Percentiles rank a stretch among this genome's conserved stretches.
These are phyloP conservation scores for Neocucurbitaria cava DNA, from an alignment of 2,329 filamentous ascomycete species.

Conservation along the genomic window DNA sequence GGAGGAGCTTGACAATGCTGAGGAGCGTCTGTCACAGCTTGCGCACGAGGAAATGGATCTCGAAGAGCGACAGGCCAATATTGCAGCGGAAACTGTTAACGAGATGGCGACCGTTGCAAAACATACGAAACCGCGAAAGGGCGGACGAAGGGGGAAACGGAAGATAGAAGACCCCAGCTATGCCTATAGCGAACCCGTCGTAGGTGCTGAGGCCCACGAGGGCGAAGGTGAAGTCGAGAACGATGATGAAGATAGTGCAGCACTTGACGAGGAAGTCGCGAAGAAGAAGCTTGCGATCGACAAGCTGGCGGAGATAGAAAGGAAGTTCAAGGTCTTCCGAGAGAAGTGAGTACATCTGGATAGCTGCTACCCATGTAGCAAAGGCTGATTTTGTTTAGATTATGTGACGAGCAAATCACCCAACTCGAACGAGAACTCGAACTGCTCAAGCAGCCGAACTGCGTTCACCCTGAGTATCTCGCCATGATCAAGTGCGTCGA, in stretches of 20 bases:
- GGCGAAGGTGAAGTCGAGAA: slow-evolving; percentile 57
- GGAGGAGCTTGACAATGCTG: slow-evolving; percentile 62
- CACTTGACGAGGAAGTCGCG: slow-evolving; percentile 62
- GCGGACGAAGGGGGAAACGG: slow-evolving; percentile 59
- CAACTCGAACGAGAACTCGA: slow-evolving; percentile 75
- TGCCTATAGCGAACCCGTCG: slow-evolving; percentile 51
- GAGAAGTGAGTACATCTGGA: slow-evolving; percentile 65
- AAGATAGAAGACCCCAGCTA: slow-evolving; percentile 52
- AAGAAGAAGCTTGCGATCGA: slow-evolving; percentile 82
- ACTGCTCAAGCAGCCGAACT: slow-evolving; percentile 64
- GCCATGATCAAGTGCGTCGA: slow-evolving; percentile 89
- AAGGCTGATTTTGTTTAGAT: slow-evolving; percentile 58
- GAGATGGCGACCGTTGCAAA: slow-evolving; percentile 47
- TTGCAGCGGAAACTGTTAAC: slow-evolving; percentile 39
- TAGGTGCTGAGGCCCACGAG: slow-evolving; percentile 70
- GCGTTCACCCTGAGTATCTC: slow-evolving; percentile 87
- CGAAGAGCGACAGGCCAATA: slow-evolving; percentile 44
- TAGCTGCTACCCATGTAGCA: not conserved
- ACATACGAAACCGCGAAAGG: slow-evolving; percentile 45
- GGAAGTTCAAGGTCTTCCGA: slow-evolving; percentile 85
- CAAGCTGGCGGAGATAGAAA: slow-evolving; percentile 80
- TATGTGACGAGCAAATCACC: slow-evolving; percentile 87
- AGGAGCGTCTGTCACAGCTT: slow-evolving; percentile 40
- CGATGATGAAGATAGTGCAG: slow-evolving; percentile 49
- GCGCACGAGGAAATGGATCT: slow-evolving; percentile 43